These are phyloP conservation scores for Vanilla planifolia DNA, from an alignment of 106 monocot species.

Conservation along the genomic window DNA sequence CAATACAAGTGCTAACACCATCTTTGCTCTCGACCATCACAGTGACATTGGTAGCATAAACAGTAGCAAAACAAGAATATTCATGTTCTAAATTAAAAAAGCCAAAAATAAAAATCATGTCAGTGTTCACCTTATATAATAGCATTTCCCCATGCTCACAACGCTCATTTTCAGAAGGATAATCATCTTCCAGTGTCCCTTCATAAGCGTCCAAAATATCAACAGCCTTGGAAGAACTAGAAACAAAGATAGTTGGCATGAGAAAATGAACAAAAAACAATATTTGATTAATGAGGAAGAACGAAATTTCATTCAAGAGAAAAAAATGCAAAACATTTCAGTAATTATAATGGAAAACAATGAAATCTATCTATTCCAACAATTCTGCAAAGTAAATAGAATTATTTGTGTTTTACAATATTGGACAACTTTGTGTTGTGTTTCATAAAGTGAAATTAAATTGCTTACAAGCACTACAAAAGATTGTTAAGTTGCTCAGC, in stretches of 20 bases:
- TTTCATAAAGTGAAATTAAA: not conserved
- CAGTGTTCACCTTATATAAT: constrained; percentile 69
- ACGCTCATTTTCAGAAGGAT: constrained; percentile 89
- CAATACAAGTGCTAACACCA: too few relatives aligned
- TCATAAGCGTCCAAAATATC: constrained; percentile 95
- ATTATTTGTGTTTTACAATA: not conserved
- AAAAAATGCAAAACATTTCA: not conserved
- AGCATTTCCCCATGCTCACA: constrained; percentile 99
- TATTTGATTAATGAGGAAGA: not conserved
- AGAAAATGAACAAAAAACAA: constrained; percentile 4
- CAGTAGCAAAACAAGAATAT: too few relatives aligned
- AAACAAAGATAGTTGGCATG: constrained; percentile 6
- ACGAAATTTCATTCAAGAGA: not conserved
- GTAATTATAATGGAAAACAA: not conserved
- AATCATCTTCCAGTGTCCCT: constrained; percentile 94
- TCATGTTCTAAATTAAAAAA: constrained; percentile 10
- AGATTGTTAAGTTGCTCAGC: too few relatives aligned
- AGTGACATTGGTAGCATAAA: too few relatives aligned
- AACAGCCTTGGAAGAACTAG: constrained; percentile 81
- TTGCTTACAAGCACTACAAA: too few relatives aligned
- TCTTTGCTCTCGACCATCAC: too few relatives aligned
- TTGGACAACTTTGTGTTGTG: not conserved
- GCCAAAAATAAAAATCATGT: not conserved
- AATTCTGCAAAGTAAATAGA: not conserved
- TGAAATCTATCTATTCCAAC: not conserved